phyloP scores from a whole-genome alignment of 495 filamentous ascomycete species.

The Xylaria venustula region DNA sequence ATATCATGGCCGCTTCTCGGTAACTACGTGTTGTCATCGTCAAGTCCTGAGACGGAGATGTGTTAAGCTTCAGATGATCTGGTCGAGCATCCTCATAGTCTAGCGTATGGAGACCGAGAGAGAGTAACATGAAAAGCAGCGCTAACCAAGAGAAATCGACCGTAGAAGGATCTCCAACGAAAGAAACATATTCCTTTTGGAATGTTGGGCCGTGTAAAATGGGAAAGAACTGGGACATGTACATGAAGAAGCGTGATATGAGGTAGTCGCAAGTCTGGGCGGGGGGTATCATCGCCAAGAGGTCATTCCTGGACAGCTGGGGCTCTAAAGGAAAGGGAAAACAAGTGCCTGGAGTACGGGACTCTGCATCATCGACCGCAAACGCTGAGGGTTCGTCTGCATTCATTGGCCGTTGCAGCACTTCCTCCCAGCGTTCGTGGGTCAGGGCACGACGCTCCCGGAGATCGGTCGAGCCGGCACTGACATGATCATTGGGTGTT shows the following conservation, averaged over 20 bases:
- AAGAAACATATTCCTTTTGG: slow-evolving; percentile 46
- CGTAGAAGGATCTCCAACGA: slow-evolving; percentile 42
- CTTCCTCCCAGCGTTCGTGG: slow-evolving; percentile 5
- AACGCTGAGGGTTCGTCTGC: slow-evolving; percentile 1
- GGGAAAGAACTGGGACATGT: slow-evolving; percentile 18
- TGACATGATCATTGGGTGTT: background rate
- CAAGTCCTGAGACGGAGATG: slow-evolving; percentile 42
- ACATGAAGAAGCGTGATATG: slow-evolving; percentile 1
- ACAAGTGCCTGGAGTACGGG: background rate
- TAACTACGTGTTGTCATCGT: slow-evolving; percentile 43
- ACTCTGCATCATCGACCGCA: background rate
- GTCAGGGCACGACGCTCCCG: background rate
- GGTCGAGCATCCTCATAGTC: slow-evolving; percentile 46
- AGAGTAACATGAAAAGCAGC: slow-evolving; percentile 45
- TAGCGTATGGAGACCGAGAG: slow-evolving; percentile 44
- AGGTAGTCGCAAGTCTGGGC: background rate
- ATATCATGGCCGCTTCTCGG: slow-evolving; percentile 44
- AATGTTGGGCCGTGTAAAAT: slow-evolving; percentile 52
- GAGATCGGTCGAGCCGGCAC: background rate
- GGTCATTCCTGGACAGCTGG: slow-evolving; percentile 2
- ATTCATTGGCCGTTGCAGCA: slow-evolving; percentile 4
- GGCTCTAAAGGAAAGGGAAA: slow-evolving; percentile 3
- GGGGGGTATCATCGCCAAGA: background rate
- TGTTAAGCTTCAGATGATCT: slow-evolving; percentile 41
- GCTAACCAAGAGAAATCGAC: slow-evolving; percentile 44